Evolutionary conservation across 257 asterid species (phyloP).

Genomic region (Ilex asprella): DNA sequence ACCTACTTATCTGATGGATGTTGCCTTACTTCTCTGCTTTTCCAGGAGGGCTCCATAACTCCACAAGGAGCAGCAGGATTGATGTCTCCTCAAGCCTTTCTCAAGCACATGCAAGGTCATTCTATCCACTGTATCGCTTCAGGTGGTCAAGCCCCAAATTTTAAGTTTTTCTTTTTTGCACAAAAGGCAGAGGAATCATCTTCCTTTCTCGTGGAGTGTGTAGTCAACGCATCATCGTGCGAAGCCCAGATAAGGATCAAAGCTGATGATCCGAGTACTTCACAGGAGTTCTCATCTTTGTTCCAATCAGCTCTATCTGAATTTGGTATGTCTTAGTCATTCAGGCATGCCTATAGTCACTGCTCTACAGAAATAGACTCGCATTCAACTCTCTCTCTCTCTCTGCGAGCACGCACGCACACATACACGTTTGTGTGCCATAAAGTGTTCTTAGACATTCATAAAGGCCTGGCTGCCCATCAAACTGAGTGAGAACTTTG

Average conservation of each 20-base stretch:
- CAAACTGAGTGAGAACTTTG: no score
- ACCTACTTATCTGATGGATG: no score
- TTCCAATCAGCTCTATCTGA: conserved; percentile 72
- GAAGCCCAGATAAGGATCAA: conserved; percentile 79
- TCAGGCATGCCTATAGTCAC: no score
- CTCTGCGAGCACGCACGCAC: no score
- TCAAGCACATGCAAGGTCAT: conserved; percentile 76
- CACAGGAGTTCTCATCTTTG: conserved; percentile 68
- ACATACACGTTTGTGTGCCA: no score
- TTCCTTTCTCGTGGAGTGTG: conserved; percentile 73
- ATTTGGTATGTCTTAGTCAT: conserved; percentile 36
- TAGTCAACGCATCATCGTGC: conserved; percentile 71
- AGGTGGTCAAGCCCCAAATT: conserved; percentile 93
- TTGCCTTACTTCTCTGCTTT: neutral
- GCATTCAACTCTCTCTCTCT: no score
- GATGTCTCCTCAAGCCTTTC: conserved; percentile 67
- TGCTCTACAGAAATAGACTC: no score
- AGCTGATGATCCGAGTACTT: conserved; percentile 75
- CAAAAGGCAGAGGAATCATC: conserved; percentile 62
- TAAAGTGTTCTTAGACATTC: no score
- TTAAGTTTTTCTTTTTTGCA: conserved; percentile 86
- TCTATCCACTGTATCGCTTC: conserved; percentile 90
- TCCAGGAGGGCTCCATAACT: conserved; percentile 68
- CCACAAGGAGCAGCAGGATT: conserved; percentile 80
- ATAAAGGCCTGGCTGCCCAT: no score